Conservation (phyloP, 2,329 filamentous ascomycete genomes). For the Curvularia lunata region DNA sequence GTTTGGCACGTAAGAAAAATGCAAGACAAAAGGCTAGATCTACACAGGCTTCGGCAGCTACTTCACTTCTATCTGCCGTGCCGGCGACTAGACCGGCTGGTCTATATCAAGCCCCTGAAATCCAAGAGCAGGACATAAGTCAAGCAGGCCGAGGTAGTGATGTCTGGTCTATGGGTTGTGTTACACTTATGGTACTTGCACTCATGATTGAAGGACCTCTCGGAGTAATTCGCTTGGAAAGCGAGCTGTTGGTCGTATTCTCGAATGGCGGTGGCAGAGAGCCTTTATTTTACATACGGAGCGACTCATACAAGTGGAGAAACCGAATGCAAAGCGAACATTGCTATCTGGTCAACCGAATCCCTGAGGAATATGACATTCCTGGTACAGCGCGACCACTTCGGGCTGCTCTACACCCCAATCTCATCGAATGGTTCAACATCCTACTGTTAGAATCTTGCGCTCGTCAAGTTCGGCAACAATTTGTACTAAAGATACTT, state of each 20-base stretch:
- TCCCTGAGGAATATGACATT: too few species aligned
- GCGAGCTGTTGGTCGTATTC: too few species aligned
- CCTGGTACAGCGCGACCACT: too few species aligned
- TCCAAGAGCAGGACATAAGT: not conserved
- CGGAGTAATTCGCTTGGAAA: not conserved
- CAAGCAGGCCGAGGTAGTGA: not conserved
- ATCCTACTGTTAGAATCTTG: not conserved
- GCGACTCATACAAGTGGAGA: not conserved
- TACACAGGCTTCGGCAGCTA: not conserved
- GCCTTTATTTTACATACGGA: not conserved
- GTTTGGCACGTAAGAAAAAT: not conserved
- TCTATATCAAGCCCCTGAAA: not conserved
- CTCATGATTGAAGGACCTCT: not conserved
- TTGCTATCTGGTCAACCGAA: too few species aligned
- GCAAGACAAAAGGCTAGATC: not conserved
- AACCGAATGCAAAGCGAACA: not conserved
- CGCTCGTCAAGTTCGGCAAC: not conserved
- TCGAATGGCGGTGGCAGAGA: too few species aligned
- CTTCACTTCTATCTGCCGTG: not conserved
- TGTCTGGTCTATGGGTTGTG: not conserved
- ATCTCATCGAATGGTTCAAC: not conserved
- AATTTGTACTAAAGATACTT: not conserved
- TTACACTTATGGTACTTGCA: not conserved
- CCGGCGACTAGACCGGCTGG: not conserved
- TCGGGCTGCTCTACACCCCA: not conserved